Percentiles rank a stretch among this genome's conserved stretches.
Evolutionary conservation across 2,329 filamentous ascomycete genomes (phyloP).

Genomic region (Xylaria sp.): DNA sequence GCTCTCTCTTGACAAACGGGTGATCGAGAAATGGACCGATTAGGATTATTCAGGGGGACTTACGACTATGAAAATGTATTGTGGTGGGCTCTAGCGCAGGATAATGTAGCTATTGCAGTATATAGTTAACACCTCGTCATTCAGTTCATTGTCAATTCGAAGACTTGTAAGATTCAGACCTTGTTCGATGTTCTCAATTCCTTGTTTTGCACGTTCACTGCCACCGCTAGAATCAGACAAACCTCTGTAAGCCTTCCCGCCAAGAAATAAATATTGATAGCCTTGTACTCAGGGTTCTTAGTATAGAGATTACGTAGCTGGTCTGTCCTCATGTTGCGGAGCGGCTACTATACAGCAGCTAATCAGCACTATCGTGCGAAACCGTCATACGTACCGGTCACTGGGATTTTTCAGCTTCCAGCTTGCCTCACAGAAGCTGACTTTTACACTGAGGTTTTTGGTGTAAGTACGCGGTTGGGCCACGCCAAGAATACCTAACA

Average conservation of each 20-base stretch:
- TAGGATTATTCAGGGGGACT: not conserved
- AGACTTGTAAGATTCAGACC: not conserved
- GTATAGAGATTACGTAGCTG: not conserved
- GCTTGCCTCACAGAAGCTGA: too few relatives aligned
- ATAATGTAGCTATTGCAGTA: not conserved
- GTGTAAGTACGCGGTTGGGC: too few relatives aligned
- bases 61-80: not conserved
- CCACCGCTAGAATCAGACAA: not conserved
- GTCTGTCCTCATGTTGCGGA: not conserved
- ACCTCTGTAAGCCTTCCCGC: not conserved
- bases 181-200: not conserved
- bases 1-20: not conserved
- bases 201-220: not conserved
- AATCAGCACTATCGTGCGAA: not conserved
- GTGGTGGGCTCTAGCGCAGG: not conserved
- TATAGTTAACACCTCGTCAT: not conserved
- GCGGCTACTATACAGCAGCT: too few relatives aligned
- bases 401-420: too few relatives aligned
- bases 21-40: not conserved
- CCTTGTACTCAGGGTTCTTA: not conserved
- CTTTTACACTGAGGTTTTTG: too few relatives aligned
- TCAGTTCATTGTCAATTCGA: not conserved
- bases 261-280: not conserved
- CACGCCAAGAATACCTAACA: too few relatives aligned
- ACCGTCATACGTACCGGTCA: too few relatives aligned